Evolutionary conservation across 352 stramenopile genomes (phyloP), one percentile per base, ranked within the genome.

Genomic region (Phytophthora rubi): DNA sequence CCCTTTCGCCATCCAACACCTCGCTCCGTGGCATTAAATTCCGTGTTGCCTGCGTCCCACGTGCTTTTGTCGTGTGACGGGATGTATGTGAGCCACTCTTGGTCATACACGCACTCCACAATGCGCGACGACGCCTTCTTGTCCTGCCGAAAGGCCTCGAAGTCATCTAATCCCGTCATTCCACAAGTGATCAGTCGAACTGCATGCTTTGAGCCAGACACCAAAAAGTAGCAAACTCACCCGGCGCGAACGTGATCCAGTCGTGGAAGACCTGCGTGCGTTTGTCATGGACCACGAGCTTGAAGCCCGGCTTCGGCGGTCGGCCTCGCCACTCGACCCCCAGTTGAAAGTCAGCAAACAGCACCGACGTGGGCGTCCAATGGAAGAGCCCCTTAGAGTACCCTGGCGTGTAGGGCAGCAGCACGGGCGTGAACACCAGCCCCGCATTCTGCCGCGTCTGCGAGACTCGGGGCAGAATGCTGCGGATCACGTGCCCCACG

Each of bases 61-160:
- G 83, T 86, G 39, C 72, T 94, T 65, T 94, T 94, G 56, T 96
- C 89, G 59, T 94, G 83, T 8, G 87, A 95, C 2, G 89, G 89
- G 39, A 96, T 88, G 52, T 90, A 96, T 16, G 89, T 96, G 37
- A 89, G 73, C 84, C 80, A 94, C 39, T 96, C 89, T 0, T 80
- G 68, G 53, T 95, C 89, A 56, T 94, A 96, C 0, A 93, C 79
- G 62, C 89, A 96, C 61, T 94, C 85, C 33, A 96, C 64, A 63
- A 96, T 94, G 2, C 89, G 85, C 16, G 87, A 92, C 1, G 87
- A 93, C 18, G 86, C 85, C 54, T 93, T 92, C 56, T 95, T 96
- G 59, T 96, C 89, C 16, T 87, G 76, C 8, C 86, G 81, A 53
- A 94, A 94, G 18, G 75, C 70, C 42, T 96, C 89, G 26, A 93